These are phyloP conservation scores for Cercophora sp. DNA, from an alignment of 495 filamentous ascomycete genomes.

Conservation along the genomic window DNA sequence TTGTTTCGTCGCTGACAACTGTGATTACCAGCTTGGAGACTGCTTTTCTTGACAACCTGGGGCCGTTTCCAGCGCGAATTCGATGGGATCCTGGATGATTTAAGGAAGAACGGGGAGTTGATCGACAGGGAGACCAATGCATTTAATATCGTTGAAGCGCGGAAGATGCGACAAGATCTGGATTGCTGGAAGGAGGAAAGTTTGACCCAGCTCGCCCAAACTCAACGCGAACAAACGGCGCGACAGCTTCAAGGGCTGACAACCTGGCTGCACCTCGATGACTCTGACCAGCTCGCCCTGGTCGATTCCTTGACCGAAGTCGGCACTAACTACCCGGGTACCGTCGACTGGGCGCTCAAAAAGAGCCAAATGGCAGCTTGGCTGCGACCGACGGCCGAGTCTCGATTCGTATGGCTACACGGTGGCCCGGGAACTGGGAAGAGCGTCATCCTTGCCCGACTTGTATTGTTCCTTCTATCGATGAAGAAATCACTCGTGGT, in stretches of 20 bases:
- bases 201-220: slow-evolving; percentile 13
- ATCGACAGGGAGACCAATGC: slow-evolving; percentile 37
- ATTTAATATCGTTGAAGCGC: slow-evolving; percentile 17
- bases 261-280: slow-evolving; percentile 25
- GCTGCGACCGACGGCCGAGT: slow-evolving; percentile 13
- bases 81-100: slow-evolving; percentile 34
- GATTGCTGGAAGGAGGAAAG: slow-evolving; percentile 21
- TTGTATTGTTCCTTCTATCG: slow-evolving; percentile 19
- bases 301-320: slow-evolving; percentile 20
- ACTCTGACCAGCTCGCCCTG: slow-evolving; percentile 27
- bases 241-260: slow-evolving; percentile 20
- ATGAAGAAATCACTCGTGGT: slow-evolving; percentile 13
- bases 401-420: slow-evolving; percentile 22
- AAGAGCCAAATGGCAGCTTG: slow-evolving; percentile 22
- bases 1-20: not conserved
- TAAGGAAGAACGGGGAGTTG: slow-evolving; percentile 31
- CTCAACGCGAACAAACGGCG: slow-evolving; percentile 19
- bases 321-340: slow-evolving; percentile 20
- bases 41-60: slow-evolving; percentile 42
- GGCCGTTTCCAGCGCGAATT: slow-evolving; percentile 37
- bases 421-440: slow-evolving; percentile 31
- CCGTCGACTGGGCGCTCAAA: slow-evolving; percentile 27
- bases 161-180: slow-evolving; percentile 18
- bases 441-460: slow-evolving; percentile 24
- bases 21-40: slow-evolving; percentile 34